Conservation (phyloP, 1,284 basidiomycete genomes). For the Meira nashicola region DNA sequence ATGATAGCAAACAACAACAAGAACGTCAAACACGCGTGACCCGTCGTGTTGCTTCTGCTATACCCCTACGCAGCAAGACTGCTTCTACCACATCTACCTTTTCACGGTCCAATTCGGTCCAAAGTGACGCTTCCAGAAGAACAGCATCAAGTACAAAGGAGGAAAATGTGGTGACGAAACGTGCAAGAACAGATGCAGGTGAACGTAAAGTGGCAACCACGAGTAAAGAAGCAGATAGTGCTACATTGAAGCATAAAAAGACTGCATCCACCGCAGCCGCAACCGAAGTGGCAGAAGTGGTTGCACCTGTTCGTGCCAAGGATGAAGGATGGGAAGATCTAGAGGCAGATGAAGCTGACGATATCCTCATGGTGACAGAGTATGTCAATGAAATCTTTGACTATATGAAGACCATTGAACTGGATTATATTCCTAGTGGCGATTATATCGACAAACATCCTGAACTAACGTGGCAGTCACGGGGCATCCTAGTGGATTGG, state of each 20-base stretch:
- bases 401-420: conserved; percentile 66
- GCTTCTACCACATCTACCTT: conserved; percentile 7
- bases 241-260: neutral
- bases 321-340: conserved; percentile 72
- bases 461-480: conserved; percentile 54
- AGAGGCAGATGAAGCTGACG: conserved; percentile 86
- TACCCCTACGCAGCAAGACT: neutral
- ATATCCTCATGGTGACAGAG: conserved; percentile 93
- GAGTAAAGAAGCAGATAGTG: neutral
- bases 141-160: conserved; percentile 16
- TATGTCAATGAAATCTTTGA: conserved; percentile 91
- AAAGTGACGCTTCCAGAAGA: conserved; percentile 19
- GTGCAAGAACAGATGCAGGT: conserved; percentile 14
- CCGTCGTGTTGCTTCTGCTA: neutral
- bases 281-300: neutral
- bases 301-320: conserved; percentile 41
- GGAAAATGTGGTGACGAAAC: conserved; percentile 9
- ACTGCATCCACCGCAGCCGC: neutral
- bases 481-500: conserved; percentile 92
- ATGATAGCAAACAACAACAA: neutral
- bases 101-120: conserved; percentile 11
- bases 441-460: conserved; percentile 48
- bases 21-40: neutral
- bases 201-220: conserved; percentile 16
- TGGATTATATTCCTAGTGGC: conserved; percentile 46